Percentiles rank a stretch among this genome's conserved stretches.
phyloP scores from a whole-genome alignment of 345 rosid species.

The Chamaenerion angustifolium region DNA sequence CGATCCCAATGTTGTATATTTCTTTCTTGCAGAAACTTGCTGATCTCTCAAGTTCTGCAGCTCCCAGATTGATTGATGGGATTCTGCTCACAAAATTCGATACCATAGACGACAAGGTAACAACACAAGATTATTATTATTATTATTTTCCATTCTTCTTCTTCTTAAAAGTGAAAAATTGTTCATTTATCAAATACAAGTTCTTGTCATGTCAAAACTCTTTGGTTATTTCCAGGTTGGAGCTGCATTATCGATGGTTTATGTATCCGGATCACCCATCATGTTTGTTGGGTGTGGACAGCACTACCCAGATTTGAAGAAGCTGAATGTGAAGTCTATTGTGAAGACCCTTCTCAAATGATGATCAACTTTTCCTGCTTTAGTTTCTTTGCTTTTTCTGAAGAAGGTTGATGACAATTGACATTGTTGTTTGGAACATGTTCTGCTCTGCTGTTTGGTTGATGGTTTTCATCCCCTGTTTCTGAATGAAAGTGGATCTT shows the following conservation, averaged over 20 bases:
- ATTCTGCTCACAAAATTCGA: conserved; percentile 91
- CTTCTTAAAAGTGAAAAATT: too few relatives aligned
- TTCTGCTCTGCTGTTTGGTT: too few relatives aligned
- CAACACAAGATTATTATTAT: not conserved
- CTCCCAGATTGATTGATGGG: conserved; percentile 75
- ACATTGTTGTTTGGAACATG: too few relatives aligned
- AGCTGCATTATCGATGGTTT: conserved; percentile 95
- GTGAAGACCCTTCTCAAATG: conserved; percentile 83
- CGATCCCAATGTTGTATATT: too few relatives aligned
- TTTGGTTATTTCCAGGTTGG: conserved; percentile 45
- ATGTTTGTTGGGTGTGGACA: conserved; percentile 99
- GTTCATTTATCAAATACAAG: too few relatives aligned
- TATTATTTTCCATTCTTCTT: not conserved
- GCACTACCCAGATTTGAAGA: conserved; percentile 88
- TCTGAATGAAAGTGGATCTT: too few relatives aligned
- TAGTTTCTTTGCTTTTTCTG: not conserved
- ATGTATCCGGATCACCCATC: conserved; percentile 87
- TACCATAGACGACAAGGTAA: conserved; percentile 93
- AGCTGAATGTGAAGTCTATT: conserved; percentile 74
- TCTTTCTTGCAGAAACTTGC: conserved; percentile 53
- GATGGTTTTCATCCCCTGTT: too few relatives aligned
- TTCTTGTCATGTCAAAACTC: too few relatives aligned
- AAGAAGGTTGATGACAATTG: too few relatives aligned
- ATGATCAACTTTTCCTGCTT: not conserved
- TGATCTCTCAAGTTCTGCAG: conserved; percentile 67